Evolutionary conservation across 345 rosid genomes (phyloP).

Genomic region (Eucalyptus globulus): DNA sequence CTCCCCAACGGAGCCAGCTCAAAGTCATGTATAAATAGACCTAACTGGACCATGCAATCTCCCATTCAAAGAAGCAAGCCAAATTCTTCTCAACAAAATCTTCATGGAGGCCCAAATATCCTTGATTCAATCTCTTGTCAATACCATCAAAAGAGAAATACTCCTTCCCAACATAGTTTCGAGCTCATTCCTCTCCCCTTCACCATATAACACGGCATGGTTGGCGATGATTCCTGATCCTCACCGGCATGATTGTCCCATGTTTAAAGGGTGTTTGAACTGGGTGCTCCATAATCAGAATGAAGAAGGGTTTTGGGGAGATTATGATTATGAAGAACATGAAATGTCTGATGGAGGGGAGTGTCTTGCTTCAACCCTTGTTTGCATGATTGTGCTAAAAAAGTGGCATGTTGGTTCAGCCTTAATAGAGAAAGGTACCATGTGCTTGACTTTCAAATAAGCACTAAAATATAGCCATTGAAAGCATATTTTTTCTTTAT

Average conservation of each 20-base stretch:
- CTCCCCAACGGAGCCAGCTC: not conserved
- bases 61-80: not conserved
- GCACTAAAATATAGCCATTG: not conserved
- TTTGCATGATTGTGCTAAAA: constrained; percentile 38
- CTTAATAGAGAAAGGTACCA: constrained; percentile 19
- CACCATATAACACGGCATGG: not conserved
- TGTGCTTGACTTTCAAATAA: not conserved
- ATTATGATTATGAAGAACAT: constrained; percentile 6
- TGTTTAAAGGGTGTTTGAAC: not conserved
- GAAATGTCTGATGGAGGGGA: not conserved
- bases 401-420: constrained; percentile 19
- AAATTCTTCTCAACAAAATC: not conserved
- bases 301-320: constrained; percentile 42
- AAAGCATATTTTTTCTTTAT: not conserved
- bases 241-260: not conserved
- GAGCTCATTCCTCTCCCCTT: not conserved
- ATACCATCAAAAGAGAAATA: too few species aligned
- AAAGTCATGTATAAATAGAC: not conserved
- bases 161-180: not conserved
- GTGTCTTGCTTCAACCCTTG: constrained; percentile 34
- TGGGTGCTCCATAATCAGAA: constrained; percentile 45
- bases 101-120: not conserved
- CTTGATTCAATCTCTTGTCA: constrained; percentile 1
- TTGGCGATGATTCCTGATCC: not conserved
- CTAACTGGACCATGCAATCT: not conserved